Evolutionary conservation across 179 eudicot genomes (phyloP).

Genomic region (Gypsophila paniculata): DNA sequence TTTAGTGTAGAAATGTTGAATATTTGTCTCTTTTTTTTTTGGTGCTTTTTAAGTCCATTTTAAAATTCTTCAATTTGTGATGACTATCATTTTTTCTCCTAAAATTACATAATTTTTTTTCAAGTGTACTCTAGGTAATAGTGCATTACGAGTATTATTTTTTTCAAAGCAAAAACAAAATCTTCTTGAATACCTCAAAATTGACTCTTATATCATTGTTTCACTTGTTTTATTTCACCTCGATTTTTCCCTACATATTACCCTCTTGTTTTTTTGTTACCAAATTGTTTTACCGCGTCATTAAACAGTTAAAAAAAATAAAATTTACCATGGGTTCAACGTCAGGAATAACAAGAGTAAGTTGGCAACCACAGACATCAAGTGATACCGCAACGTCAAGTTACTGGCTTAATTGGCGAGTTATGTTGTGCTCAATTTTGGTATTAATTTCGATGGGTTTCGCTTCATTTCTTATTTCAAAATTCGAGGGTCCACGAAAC

Average conservation of each 20-base stretch:
- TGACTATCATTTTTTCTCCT: not conserved
- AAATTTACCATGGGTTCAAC: slow-evolving; percentile 33
- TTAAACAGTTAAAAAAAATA: not conserved
- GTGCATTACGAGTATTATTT: slow-evolving; percentile 9
- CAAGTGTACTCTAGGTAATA: slow-evolving; percentile 6
- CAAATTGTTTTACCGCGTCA: not conserved
- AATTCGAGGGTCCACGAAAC: slow-evolving; percentile 50
- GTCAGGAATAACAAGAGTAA: slow-evolving; percentile 24
- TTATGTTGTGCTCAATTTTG: slow-evolving; percentile 50
- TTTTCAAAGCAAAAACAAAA: slow-evolving; percentile 15
- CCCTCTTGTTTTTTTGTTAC: not conserved
- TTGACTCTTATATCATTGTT: slow-evolving; percentile 16
- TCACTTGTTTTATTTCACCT: slow-evolving; percentile 14
- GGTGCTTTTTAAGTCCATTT: not conserved
- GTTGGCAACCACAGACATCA: slow-evolving; percentile 50
- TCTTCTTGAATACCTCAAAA: slow-evolving; percentile 5
- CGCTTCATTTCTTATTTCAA: slow-evolving; percentile 49
- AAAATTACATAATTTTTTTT: not conserved
- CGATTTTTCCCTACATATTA: not conserved
- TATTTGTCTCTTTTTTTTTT: slow-evolving; percentile 14
- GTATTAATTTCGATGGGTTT: slow-evolving; percentile 44
- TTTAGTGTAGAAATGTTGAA: slow-evolving; percentile 14
- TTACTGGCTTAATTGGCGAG: slow-evolving; percentile 91
- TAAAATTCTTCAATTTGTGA: not conserved
- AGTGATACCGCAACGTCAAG: slow-evolving; percentile 49